These are phyloP conservation scores for Pelargonium australe DNA, from an alignment of 441 rosid genomes.

Conservation along the genomic window DNA sequence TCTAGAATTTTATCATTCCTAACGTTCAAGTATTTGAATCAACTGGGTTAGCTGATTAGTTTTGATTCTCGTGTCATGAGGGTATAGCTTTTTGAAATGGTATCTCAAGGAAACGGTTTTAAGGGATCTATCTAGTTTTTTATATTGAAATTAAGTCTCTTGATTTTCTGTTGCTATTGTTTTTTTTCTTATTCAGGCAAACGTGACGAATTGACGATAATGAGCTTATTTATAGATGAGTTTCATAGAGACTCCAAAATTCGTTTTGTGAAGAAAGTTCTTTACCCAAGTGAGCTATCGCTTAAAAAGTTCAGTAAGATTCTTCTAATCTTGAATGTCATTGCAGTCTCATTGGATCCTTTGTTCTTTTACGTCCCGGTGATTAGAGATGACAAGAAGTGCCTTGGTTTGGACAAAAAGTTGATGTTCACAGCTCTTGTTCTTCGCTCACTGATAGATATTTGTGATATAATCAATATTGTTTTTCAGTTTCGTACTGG, in stretches of 20 bases:
- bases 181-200: slow-evolving; percentile 5
- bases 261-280: slow-evolving; percentile 38
- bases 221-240: slow-evolving; percentile 43
- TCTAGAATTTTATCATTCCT: too few relatives aligned
- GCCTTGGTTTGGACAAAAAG: slow-evolving; percentile 45
- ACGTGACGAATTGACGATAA: slow-evolving; percentile 28
- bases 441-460: slow-evolving; percentile 55
- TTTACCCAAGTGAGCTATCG: slow-evolving; percentile 53
- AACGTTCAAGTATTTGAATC: too few relatives aligned
- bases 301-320: slow-evolving; percentile 65
- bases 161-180: too few relatives aligned
- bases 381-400: slow-evolving; percentile 33
- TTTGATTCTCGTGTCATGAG: too few relatives aligned
- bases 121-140: too few relatives aligned
- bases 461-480: slow-evolving; percentile 57
- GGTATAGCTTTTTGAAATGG: too few relatives aligned
- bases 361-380: slow-evolving; percentile 61
- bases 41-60: too few relatives aligned
- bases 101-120: too few relatives aligned
- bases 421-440: slow-evolving; percentile 58
- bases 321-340: slow-evolving; percentile 50
- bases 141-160: too few relatives aligned
- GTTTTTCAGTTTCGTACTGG: slow-evolving; percentile 62
- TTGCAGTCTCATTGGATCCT: slow-evolving; percentile 65
- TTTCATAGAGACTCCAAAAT: slow-evolving; percentile 47